Base-by-base conservation (phyloP, 177 flowering plant species). In the Telopea speciosissima region DNA sequence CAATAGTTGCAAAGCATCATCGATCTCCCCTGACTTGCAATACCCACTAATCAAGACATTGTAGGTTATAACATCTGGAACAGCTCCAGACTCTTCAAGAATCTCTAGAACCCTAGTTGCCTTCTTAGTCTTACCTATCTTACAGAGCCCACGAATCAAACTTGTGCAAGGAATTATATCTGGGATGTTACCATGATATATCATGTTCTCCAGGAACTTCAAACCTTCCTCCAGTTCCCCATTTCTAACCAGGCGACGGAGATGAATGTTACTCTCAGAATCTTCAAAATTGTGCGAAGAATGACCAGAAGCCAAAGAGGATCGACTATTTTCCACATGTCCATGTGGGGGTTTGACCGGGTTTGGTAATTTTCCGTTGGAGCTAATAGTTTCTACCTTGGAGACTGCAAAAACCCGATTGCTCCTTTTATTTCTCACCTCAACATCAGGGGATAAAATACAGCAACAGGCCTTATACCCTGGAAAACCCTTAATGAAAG, bases 51-150 rank as follows among this genome's bases (percentile, higher is more conserved):
- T 89, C 79, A 92, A 77, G 40, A 89, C 87, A 83, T 88, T 92
- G 62, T 92, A 90, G 13, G 96, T 88, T 61, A 89, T 85, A 62
- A 90, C 96, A 85, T 92, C 97, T 28, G 86, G 94, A 74, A 84
- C 90, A 26, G 90, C 89, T 17, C 97, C 94, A 9, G 93, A 88
- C 10, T 82, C 83, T 68, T 90, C 96, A 5, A 89, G 66, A 63
- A 90, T 88, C 70, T 90, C 89, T 85, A 89, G 63, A 62, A 88
- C 84, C 76, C 85, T 77, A 5, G 88, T 73, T 0, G 92, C 93
- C 78, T 84, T 92, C 73, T 75, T 79, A 42, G 89, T 87, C 81
- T 88, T 84, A 16, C 94, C 83, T 17, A 69, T 65, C 72, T 78
- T 75, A 74, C 97, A 90, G 70, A 92, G 83, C 59, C 90, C 94